Base-by-base conservation (phyloP, 2,329 filamentous ascomycete genomes). In the Neofusicoccum parvum region DNA sequence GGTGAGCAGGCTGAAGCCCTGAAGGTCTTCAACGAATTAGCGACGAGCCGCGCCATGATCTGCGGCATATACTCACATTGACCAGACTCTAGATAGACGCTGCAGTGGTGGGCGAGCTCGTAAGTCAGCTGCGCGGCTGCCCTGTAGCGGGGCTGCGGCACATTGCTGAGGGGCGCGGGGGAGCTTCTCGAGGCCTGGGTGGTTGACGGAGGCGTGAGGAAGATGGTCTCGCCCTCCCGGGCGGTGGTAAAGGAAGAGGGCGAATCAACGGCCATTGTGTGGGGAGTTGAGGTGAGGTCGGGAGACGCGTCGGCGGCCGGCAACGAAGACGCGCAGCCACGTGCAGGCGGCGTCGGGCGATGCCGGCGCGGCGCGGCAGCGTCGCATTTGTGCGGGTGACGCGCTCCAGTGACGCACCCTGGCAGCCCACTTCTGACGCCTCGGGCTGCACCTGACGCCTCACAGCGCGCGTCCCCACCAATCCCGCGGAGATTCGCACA, bases 101-200 rank as follows among this genome's bases (percentile, higher is more conserved):
- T 74, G 9, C 72, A 71, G 53, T 79, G 76, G 48, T 75, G 77
- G 12, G 72, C 67, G 27, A 79, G 70, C 65, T 77, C 75, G 48
- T 73, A 79, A 1, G 73, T 70, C 36, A 74, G 68, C 23, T 73
- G 72, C 54, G 75, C 73, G 5, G 72, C 71, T 5, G 75, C 75
- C 17, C 76, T 72, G 23, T 69, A 69, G 14, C 53, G 54, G 45
- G 58, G 17, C 32, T 46, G 53, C 36, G 32, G 15, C 20, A 46
- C 49, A 46, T 15, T 10, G 27, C 20, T 20, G 15, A 20, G 15
- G 10, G 23, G 39, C 6, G 27, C 27, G 14, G 56, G 15, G 12
- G 56, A 32, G 27, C 20, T 56, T 5, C 43, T 49, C 23, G 49
- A 54, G n/a, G 62, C 10, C 7, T 56, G 37, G 11, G 62, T 46